A percentile compares a stretch with the other conserved stretches of the same genome.
Conservation (phyloP, 2,329 filamentous ascomycete genomes). For the Penicillium paneum region DNA sequence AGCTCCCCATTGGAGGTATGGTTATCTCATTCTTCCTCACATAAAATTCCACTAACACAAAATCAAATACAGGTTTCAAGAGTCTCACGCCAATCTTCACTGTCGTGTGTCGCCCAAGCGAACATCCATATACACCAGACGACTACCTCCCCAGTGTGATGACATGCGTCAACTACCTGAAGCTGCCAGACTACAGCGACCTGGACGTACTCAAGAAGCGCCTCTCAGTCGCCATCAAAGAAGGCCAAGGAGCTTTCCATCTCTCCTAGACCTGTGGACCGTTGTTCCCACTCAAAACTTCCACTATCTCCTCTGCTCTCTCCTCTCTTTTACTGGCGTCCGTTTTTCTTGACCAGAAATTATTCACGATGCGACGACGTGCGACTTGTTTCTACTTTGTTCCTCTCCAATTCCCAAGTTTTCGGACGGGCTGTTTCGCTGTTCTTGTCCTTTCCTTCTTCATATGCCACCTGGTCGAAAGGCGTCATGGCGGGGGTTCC, state of each 20-base stretch:
- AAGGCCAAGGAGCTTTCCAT: conserved; percentile 97
- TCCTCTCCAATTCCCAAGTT: conserved; percentile 10
- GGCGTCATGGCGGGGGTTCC: conserved; percentile 20
- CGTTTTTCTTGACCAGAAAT: conserved; percentile 1
- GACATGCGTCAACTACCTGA: conserved; percentile 99
- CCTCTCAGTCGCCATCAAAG: conserved; percentile 80
- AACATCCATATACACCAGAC: conserved; percentile 86
- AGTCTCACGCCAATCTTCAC: conserved; percentile 97
- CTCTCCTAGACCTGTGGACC: conserved; percentile 60
- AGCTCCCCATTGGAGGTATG: conserved; percentile 94
- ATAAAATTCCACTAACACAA: conserved; percentile 4
- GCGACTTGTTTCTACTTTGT: conserved; percentile 15
- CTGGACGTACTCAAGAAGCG: conserved; percentile 73
- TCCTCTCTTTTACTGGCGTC: conserved; percentile 2
- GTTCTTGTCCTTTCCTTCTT: conserved; percentile 3
- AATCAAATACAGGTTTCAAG: conserved; percentile 71
- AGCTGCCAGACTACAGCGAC: conserved; percentile 88
- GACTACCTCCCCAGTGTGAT: conserved; percentile 99
- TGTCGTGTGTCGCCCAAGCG: conserved; percentile 97
- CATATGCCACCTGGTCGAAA: conserved; percentile 15
- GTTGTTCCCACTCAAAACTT: background rate
- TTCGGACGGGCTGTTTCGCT: conserved; percentile 18
- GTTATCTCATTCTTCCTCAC: background rate
- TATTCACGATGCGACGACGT: conserved; percentile 22
- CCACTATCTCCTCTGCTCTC: background rate